Evolutionary conservation across 305 asterid species (phyloP), one percentile per base, ranked within the genome.

Genomic region (Petunia hybrid): DNA sequence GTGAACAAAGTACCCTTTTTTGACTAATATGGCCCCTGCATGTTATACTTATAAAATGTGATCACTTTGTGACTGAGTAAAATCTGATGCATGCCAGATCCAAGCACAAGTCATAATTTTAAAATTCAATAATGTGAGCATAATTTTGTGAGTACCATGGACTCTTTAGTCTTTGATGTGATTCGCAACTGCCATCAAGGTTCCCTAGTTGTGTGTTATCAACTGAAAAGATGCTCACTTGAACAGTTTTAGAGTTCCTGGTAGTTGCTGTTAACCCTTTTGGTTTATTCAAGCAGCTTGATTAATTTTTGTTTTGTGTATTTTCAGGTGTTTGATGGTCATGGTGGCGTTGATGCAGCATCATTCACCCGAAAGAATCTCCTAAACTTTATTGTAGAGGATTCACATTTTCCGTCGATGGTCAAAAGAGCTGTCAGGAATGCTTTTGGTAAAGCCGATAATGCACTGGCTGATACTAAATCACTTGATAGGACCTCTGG

Each of bases 271-370:
- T 69, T 35, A 69, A 69, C 57, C 76, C 55, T 45, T 69, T 69
- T 69, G 57, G 40, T 69, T 69, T 45, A 43, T 45, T 69, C 45
- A 69, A 9, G 59, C 8, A 16, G 60, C 57, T 22, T 43, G 39
- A 69, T 68, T n/a, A 43, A 16, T 45, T 45, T 22, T 69, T 69
- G 9, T 69, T 22, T 16, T 45, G 3, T 22, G 22, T 69, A 69
- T 40, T 69, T 86, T 81, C 91, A 95, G 98, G 99, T 95, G 80
- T 95, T 95, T 76, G 99, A 94, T 82, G 99, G 98, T 70, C 98
- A 94, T 81, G 97, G 97, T 41, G 99, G 99, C 46, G 88, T 85
- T 66, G 99, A 92, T 80, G 99, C 97, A 56, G 98, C 98, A 13
- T 82, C 91, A 77, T 94, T 95, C 88, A 88, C 95, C 45, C 91